phyloP scores from a whole-genome alignment of 2,329 filamentous ascomycete genomes.

The Sclerotinia glacialis region DNA sequence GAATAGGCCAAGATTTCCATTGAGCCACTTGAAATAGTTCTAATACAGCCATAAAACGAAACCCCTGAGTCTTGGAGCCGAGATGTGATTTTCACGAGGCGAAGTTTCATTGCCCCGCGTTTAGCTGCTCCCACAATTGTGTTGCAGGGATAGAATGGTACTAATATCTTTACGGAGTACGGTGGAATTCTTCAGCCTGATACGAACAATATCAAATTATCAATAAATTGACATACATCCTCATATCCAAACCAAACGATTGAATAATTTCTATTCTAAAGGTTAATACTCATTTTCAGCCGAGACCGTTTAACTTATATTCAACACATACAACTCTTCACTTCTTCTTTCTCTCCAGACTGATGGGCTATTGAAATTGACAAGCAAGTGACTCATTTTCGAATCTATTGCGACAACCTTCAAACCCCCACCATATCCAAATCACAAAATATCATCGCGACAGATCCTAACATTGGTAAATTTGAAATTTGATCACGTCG shows the following conservation, averaged over 20 bases:
- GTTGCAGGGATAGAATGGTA: constrained; percentile 19
- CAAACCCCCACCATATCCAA: constrained; percentile 6
- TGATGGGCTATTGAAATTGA: background rate
- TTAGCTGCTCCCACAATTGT: background rate
- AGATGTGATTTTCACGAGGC: constrained; percentile 7
- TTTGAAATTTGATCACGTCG: background rate
- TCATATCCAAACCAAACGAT: background rate
- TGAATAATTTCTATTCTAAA: background rate
- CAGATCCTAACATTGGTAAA: background rate
- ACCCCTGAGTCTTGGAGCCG: constrained; percentile 4
- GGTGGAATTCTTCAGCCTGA: constrained; percentile 17
- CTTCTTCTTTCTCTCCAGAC: background rate
- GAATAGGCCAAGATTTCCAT: background rate
- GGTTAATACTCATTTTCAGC: background rate
- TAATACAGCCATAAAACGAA: background rate
- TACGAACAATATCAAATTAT: background rate
- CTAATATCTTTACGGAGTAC: constrained; percentile 11
- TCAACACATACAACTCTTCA: background rate
- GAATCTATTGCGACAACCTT: constrained; percentile 2
- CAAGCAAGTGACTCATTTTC: constrained; percentile 21
- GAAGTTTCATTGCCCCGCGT: constrained; percentile 7
- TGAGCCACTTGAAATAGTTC: background rate
- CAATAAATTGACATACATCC: background rate
- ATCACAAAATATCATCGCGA: background rate
- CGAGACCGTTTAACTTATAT: background rate